Conservation (phyloP, 176 grass and related monocot species). For the Phoenix roebelenii region DNA sequence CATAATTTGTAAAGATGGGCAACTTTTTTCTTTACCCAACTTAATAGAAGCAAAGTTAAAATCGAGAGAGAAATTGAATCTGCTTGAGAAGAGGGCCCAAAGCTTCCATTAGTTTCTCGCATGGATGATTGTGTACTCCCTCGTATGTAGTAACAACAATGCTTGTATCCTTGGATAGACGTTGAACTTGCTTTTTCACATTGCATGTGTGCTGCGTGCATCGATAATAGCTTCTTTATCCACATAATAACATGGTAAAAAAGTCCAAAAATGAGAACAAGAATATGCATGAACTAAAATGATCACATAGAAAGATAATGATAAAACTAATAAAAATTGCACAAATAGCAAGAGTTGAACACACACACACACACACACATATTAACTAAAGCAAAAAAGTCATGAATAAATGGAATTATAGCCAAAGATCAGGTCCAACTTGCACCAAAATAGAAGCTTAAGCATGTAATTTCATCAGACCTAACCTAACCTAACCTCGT, state of each 20-base stretch:
- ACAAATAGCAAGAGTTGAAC: neutral
- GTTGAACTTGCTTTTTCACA: constrained; percentile 90
- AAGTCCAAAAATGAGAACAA: too few species aligned
- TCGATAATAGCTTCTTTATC: constrained; percentile 77
- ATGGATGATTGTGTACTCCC: constrained; percentile 86
- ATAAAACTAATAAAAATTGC: neutral
- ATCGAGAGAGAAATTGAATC: neutral
- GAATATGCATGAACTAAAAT: too few species aligned
- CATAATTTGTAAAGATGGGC: neutral
- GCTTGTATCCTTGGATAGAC: constrained; percentile 69
- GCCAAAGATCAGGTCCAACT: too few species aligned
- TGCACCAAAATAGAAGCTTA: too few species aligned
- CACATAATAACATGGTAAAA: neutral
- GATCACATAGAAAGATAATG: too few species aligned
- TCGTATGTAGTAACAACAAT: constrained; percentile 90
- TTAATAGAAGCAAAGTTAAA: neutral
- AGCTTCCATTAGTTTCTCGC: constrained; percentile 82
- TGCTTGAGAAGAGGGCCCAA: constrained; percentile 23
- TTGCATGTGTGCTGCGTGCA: constrained; percentile 87
- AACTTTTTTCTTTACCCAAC: neutral
- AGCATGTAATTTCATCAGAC: too few species aligned
- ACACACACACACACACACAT: neutral
- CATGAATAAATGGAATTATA: too few species aligned
- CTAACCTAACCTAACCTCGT: too few species aligned
- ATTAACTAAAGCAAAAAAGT: too few species aligned